Evolutionary conservation across 2,329 filamentous ascomycete genomes (phyloP).

Genomic region (Scedosporium apiospermum): DNA sequence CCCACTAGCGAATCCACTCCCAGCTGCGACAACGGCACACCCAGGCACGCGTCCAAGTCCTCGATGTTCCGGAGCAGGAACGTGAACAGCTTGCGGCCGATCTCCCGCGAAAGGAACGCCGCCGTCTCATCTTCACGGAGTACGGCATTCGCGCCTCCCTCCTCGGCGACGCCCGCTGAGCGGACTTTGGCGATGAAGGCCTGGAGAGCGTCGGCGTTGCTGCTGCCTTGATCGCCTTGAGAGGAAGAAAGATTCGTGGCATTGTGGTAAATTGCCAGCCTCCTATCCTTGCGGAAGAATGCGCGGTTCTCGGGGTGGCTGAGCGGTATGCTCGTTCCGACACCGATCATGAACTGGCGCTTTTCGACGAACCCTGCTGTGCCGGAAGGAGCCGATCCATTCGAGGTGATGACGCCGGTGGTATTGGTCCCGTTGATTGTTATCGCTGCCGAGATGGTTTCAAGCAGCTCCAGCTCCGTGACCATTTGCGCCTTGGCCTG

Average conservation of each 20-base stretch:
- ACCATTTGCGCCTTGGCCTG: constrained; percentile 10
- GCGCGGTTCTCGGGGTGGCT: background rate
- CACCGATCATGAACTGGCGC: background rate
- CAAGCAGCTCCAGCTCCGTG: constrained; percentile 13
- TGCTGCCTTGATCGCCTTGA: background rate
- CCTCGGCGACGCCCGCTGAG: background rate
- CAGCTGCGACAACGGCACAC: constrained; percentile 8
- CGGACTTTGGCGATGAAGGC: background rate
- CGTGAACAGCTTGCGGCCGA: constrained; percentile 11
- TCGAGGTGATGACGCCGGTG: background rate
- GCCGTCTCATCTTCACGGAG: background rate
- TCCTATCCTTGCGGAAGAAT: background rate
- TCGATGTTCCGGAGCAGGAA: constrained; percentile 12
- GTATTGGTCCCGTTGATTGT: background rate
- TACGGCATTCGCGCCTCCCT: background rate
- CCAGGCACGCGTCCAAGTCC: background rate
- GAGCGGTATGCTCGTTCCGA: background rate
- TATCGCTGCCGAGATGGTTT: constrained; percentile 1
- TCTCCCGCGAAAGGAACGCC: constrained; percentile 1
- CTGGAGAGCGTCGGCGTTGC: background rate
- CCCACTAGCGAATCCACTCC: constrained; percentile 16
- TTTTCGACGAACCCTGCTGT: background rate
- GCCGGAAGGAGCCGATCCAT: background rate
- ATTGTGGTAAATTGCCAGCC: background rate
- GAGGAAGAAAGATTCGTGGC: no score